Percentiles rank a stretch among this genome's conserved stretches.
Conservation (phyloP, 2,329 filamentous ascomycete species). For the Aspergillus jensenii region DNA sequence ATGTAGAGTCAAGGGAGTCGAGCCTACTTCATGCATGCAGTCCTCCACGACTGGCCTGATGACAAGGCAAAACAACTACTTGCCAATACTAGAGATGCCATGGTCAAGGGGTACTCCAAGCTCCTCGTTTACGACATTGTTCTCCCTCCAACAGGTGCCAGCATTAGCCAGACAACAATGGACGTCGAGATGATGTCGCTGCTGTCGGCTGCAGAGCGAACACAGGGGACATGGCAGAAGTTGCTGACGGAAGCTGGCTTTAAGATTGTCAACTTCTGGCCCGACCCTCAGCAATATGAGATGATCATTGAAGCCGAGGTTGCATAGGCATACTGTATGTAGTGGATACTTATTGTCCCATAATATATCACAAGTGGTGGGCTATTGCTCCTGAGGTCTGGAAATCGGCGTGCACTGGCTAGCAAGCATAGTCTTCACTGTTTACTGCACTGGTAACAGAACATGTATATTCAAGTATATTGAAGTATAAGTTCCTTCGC, state of each 20-base stretch:
- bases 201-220: constrained; percentile 44
- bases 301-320: constrained; percentile 31
- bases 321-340: neutral
- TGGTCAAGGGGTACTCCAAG: constrained; percentile 21
- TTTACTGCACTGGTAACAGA: too few species aligned
- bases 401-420: too few species aligned
- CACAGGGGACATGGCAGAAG: constrained; percentile 26
- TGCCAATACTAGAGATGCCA: constrained; percentile 29
- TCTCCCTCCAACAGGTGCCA: constrained; percentile 34
- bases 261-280: constrained; percentile 28
- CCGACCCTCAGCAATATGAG: constrained; percentile 28
- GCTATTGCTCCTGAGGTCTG: too few species aligned
- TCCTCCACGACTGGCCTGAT: constrained; percentile 47
- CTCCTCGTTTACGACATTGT: constrained; percentile 22
- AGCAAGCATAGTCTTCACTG: too few species aligned
- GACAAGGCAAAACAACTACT: constrained; percentile 34
- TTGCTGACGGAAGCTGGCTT: constrained; percentile 29
- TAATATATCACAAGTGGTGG: too few species aligned
- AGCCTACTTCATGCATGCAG: neutral
- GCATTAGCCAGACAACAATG: constrained; percentile 30
- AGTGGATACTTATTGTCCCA: too few species aligned
- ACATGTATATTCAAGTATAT: too few species aligned
- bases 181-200: constrained; percentile 46
- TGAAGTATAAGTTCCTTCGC: too few species aligned
- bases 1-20: neutral